Evolutionary conservation across 805 yeast genomes (phyloP), one percentile per base, ranked within the genome.

Genomic region (Teunomyces cretensis): DNA sequence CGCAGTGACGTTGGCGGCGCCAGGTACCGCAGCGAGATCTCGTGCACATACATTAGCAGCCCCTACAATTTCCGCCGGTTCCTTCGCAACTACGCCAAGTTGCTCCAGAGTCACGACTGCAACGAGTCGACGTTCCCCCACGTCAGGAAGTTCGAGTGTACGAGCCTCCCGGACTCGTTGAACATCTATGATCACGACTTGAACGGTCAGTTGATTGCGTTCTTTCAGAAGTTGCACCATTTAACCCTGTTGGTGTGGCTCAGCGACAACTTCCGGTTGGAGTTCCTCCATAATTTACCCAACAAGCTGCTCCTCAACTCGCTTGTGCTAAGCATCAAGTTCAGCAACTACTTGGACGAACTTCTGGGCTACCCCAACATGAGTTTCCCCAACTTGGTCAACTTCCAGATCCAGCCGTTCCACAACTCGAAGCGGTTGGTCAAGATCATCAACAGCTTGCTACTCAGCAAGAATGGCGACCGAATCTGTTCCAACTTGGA

Each of bases 91-190:
- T 26, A 36, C 22, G 28, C 32, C 30, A 32, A 33, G 33, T 33
- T 24, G 41, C n/a, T n/a, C n/a, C n/a, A n/a, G n/a, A n/a, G n/a
- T n/a, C n/a, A n/a, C n/a, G n/a, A n/a, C n/a, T n/a, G n/a, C 24
- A 8, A 56, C 70, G 3, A 52, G 52, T 33, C 49, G n/a, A n/a
- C n/a, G 53, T 6, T 30, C 6, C 28, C 12, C 14, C 38, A 35
- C 11, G 16, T 35, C 3, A n/a, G 14, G 14, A 35, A 35, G 12
- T 50, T 76, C 16, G 65, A 61, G 38, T 62, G 72, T 41, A 53
- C 67, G 1, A 55, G 58, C 17, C 50, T 76, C 4, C 80, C 80
- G 0, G 76, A 74, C 47, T 70, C 75, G 17, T 61, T 73, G 22
- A 65, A 68, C 33, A 57, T 65, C 0, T 61, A 62, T 45, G 74